Conservation (phyloP, 1,139 yeast species). For the Pneumocystis canis region DNA sequence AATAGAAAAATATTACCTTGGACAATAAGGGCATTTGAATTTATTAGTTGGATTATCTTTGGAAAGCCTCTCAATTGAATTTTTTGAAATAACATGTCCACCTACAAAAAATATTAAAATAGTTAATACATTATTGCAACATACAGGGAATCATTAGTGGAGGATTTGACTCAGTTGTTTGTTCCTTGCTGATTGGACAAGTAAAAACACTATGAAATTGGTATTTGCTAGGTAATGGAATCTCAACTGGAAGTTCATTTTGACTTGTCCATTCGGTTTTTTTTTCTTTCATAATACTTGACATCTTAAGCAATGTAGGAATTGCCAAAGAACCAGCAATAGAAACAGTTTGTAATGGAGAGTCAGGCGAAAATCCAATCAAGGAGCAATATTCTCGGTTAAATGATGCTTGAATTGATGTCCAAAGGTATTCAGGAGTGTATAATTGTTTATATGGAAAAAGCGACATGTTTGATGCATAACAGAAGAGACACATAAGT, state of each 20-base stretch:
- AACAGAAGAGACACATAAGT: conserved; percentile 38
- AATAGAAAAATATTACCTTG: not conserved
- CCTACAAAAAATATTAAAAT: not conserved
- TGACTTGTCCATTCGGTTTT: conserved; percentile 42
- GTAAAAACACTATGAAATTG: conserved; percentile 73
- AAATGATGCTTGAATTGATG: conserved; percentile 38
- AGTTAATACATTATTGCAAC: not conserved
- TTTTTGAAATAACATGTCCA: conserved; percentile 39
- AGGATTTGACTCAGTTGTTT: conserved; percentile 45
- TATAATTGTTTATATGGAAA: conserved; percentile 31
- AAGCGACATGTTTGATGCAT: conserved; percentile 23
- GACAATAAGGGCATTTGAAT: conserved; percentile 15
- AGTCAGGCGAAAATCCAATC: conserved; percentile 50
- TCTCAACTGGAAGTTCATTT: conserved; percentile 47
- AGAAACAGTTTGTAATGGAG: conserved; percentile 53
- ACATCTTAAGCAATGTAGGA: conserved; percentile 57
- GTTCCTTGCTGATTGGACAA: conserved; percentile 84
- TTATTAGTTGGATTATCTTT: conserved; percentile 24
- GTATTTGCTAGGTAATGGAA: conserved; percentile 37
- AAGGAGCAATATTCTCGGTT: conserved; percentile 53
- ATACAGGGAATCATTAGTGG: conserved; percentile 53
- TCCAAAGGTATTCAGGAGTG: conserved; percentile 25
- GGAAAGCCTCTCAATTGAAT: conserved; percentile 32
- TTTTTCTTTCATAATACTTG: conserved; percentile 34
- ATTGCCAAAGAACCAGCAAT: conserved; percentile 59